Conservation (phyloP, 2,329 filamentous ascomycete genomes). For the Penicillium sp. region DNA sequence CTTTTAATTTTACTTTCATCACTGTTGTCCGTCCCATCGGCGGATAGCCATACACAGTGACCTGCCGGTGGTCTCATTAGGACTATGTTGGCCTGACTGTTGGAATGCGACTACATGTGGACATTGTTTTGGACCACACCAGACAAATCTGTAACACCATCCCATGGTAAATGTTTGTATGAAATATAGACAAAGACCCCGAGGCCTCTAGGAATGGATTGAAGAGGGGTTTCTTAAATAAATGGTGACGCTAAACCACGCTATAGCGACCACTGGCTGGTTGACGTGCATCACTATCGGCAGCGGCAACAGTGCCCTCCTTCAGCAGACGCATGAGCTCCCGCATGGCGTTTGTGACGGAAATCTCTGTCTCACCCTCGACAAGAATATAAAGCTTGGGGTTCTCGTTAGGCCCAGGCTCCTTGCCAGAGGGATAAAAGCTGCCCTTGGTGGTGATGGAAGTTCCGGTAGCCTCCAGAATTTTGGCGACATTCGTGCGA, state of each 20-base stretch:
- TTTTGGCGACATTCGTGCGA: slow-evolving; percentile 96
- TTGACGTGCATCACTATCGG: slow-evolving; percentile 75
- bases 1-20: too few relatives aligned
- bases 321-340: slow-evolving; percentile 82
- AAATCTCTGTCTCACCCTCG: slow-evolving; percentile 90
- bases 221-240: too few relatives aligned
- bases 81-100: too few relatives aligned
- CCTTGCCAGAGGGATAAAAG: slow-evolving; percentile 78
- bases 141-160: too few relatives aligned
- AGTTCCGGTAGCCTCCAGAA: slow-evolving; percentile 86
- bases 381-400: slow-evolving; percentile 98
- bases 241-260: slow-evolving; percentile 54
- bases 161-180: too few relatives aligned
- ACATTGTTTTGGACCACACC: too few relatives aligned
- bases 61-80: too few relatives aligned
- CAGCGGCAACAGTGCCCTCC: slow-evolving; percentile 84
- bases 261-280: slow-evolving; percentile 78
- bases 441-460: slow-evolving; percentile 97
- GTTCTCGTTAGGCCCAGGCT: slow-evolving; percentile 65
- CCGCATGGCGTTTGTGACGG: slow-evolving; percentile 82
- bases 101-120: too few relatives aligned
- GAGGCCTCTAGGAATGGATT: too few relatives aligned
- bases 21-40: too few relatives aligned
- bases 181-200: too few relatives aligned
- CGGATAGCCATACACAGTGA: too few relatives aligned